Percentiles rank a stretch among this genome's conserved stretches.
Conservation (phyloP, 805 yeast species). For the Wickerhamomyces subpelliculosus region DNA sequence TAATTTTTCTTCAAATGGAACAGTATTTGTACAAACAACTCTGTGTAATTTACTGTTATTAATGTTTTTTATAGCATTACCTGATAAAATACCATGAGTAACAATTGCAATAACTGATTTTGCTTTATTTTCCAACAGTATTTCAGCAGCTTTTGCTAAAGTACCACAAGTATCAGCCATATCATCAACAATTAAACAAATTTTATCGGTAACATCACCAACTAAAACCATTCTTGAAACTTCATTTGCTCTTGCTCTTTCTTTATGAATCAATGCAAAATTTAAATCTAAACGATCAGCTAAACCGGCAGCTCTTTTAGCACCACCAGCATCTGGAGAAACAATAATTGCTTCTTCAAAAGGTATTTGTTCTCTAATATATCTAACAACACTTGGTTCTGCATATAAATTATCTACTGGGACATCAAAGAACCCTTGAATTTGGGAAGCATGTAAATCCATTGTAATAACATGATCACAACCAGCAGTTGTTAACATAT, state of each 20-base stretch:
- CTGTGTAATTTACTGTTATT: conserved; percentile 60
- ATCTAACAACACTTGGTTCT: conserved; percentile 73
- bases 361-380: conserved; percentile 56
- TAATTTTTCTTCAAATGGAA: conserved; percentile 65
- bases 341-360: conserved; percentile 62
- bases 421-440: conserved; percentile 77
- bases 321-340: conserved; percentile 90
- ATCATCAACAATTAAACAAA: conserved; percentile 76
- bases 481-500: conserved; percentile 76
- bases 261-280: conserved; percentile 81
- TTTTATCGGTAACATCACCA: conserved; percentile 73
- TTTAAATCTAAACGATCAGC: conserved; percentile 75
- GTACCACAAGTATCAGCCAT: conserved; percentile 93
- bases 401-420: conserved; percentile 84
- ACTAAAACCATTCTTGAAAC: conserved; percentile 80
- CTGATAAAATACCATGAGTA: conserved; percentile 75
- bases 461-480: conserved; percentile 82
- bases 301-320: conserved; percentile 80
- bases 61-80: conserved; percentile 65
- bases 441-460: conserved; percentile 87
- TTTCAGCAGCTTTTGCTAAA: conserved; percentile 74
- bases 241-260: conserved; percentile 77
- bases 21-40: conserved; percentile 75
- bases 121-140: conserved; percentile 61
- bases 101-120: conserved; percentile 73